Percentiles rank a stretch among this genome's conserved stretches.
Evolutionary conservation across 495 filamentous ascomycete genomes (phyloP).

Genomic region (Penicillium samsonianum): DNA sequence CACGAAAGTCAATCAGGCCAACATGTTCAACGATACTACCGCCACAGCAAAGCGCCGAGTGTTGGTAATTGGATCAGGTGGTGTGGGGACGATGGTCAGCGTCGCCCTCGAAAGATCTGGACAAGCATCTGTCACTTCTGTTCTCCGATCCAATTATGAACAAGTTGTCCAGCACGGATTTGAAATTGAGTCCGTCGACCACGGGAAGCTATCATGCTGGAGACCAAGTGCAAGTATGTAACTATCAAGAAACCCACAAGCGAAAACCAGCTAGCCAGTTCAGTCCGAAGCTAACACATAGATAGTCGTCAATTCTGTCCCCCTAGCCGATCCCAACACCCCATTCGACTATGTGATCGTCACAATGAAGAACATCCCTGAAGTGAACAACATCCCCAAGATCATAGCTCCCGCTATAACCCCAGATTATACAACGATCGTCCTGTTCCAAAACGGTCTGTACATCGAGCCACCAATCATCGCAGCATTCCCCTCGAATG

Average conservation of each 20-base stretch:
- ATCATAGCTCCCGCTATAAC: constrained; percentile 79
- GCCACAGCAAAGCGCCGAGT: constrained; percentile 27
- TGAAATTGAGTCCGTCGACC: constrained; percentile 45
- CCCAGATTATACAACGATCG: constrained; percentile 45
- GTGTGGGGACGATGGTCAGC: constrained; percentile 50
- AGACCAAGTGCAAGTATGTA: constrained; percentile 22
- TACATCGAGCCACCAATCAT: constrained; percentile 52
- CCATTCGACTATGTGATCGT: constrained; percentile 53
- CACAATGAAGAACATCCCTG: constrained; percentile 32
- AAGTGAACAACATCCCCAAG: constrained; percentile 53
- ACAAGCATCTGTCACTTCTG: constrained; percentile 40
- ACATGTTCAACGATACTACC: constrained; percentile 2
- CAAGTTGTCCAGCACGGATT: constrained; percentile 50
- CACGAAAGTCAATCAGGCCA: no score
- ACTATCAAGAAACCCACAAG: not conserved
- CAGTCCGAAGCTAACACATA: not conserved
- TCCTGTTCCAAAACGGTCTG: constrained; percentile 59
- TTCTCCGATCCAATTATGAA: constrained; percentile 57
- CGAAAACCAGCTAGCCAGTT: not conserved
- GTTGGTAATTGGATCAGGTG: constrained; percentile 52
- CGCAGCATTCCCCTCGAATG: constrained; percentile 43
- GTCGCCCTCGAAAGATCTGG: constrained; percentile 47
- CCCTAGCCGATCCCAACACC: not conserved
- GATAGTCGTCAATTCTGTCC: constrained; percentile 15
- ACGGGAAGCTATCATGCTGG: constrained; percentile 26